phyloP scores from a whole-genome alignment of 179 eudicot species.

The Heliamphora pulchella region DNA sequence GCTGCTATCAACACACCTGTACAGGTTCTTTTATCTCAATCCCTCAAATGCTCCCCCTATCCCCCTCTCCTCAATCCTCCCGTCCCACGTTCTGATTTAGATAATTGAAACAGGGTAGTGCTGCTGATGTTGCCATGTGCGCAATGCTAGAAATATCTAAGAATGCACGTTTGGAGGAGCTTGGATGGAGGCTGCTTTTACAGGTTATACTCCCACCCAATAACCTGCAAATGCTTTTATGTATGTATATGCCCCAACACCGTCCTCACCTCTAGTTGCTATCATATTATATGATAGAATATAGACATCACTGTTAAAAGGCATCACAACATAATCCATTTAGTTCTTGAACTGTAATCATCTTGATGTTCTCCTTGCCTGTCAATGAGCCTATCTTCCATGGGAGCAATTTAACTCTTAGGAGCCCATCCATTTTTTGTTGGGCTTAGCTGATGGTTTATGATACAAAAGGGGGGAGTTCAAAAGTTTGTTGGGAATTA shows the following conservation, averaged over 20 bases:
- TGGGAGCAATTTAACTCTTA: background rate
- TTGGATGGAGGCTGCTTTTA: conserved; percentile 87
- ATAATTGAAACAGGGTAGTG: conserved; percentile 68
- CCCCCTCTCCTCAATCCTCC: conserved; percentile 4
- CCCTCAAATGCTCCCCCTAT: background rate
- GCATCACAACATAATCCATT: background rate
- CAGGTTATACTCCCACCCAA: conserved; percentile 45
- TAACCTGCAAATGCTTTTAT: background rate
- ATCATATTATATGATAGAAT: background rate
- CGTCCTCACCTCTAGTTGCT: background rate
- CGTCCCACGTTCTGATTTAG: conserved; percentile 6
- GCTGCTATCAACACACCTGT: conserved; percentile 99
- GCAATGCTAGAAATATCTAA: conserved; percentile 82
- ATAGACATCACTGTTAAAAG: background rate
- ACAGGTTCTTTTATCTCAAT: conserved; percentile 44
- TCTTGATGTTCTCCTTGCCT: background rate
- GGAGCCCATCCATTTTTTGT: background rate
- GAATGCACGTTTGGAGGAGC: conserved; percentile 64
- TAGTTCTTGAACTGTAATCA: background rate
- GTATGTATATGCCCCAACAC: background rate
- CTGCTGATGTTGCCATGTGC: conserved; percentile 99
- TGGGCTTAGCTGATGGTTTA: background rate
- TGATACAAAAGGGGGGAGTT: too few relatives aligned
- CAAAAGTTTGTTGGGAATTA: too few relatives aligned
- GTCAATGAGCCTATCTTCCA: background rate